These are phyloP conservation scores for Neovahlkampfia damariscottae DNA, from an alignment of 78 protist genomes.

Conservation along the genomic window DNA sequence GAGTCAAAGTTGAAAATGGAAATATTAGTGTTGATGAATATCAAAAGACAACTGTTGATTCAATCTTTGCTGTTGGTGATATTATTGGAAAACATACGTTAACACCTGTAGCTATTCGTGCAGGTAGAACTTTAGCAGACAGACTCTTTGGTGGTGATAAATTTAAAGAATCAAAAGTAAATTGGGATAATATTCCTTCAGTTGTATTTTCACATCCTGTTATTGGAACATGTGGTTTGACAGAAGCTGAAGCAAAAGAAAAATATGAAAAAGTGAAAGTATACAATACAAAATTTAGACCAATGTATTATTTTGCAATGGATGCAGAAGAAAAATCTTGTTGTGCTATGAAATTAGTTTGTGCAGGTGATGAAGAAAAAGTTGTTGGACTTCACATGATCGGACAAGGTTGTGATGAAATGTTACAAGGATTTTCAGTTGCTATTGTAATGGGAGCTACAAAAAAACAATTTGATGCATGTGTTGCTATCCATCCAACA, in stretches of 20 bases:
- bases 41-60: slow-evolving; percentile 5
- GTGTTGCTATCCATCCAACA: slow-evolving; percentile 92
- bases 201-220: slow-evolving; percentile 11
- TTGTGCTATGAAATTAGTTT: slow-evolving; percentile 45
- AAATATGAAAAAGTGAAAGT: not conserved
- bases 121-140: not conserved
- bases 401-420: slow-evolving; percentile 83
- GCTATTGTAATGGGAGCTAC: slow-evolving; percentile 44
- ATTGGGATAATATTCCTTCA: not conserved
- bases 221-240: slow-evolving; percentile 5
- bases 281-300: not conserved
- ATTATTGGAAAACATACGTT: slow-evolving; percentile 4
- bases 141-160: slow-evolving; percentile 11
- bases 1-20: not conserved
- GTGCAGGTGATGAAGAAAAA: slow-evolving; percentile 20
- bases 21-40: not conserved
- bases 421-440: slow-evolving; percentile 59
- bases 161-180: not conserved
- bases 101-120: slow-evolving; percentile 10
- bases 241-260: not conserved
- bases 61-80: slow-evolving; percentile 13
- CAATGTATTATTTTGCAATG: not conserved
- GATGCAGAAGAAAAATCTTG: not conserved
- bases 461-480: slow-evolving; percentile 54
- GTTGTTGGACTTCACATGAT: slow-evolving; percentile 69